Evolutionary conservation across 768 basidiomycete genomes (phyloP).

Genomic region (Lentinula detonsa): DNA sequence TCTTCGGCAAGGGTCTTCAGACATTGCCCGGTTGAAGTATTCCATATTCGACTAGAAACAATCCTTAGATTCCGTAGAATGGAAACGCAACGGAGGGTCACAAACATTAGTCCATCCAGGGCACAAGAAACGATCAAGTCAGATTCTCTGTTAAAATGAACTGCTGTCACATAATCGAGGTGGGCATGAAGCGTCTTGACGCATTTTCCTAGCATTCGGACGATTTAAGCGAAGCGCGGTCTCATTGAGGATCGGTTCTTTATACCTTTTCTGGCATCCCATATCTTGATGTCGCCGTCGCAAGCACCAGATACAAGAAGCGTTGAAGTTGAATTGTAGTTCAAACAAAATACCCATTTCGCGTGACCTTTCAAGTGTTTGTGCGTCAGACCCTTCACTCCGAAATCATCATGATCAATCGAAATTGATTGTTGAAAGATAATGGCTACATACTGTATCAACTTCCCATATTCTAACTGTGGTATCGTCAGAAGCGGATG

Average conservation of each 20-base stretch:
- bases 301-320: conserved; percentile 89
- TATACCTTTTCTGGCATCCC: conserved; percentile 80
- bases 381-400: conserved; percentile 55
- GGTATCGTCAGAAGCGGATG: conserved; percentile 90
- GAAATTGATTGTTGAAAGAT: not conserved
- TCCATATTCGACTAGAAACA: conserved; percentile 86
- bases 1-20: conserved; percentile 94
- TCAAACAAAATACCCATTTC: conserved; percentile 87
- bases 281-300: conserved; percentile 89
- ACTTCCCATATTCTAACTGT: conserved; percentile 89
- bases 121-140: conserved; percentile 88
- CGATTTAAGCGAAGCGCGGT: not conserved
- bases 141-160: conserved; percentile 91
- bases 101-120: conserved; percentile 91
- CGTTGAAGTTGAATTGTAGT: conserved; percentile 85
- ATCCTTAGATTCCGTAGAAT: not conserved
- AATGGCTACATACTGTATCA: conserved; percentile 51
- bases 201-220: conserved; percentile 54
- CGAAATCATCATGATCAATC: conserved; percentile 4
- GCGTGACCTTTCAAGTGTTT: conserved; percentile 78
- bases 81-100: conserved; percentile 9
- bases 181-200: conserved; percentile 88
- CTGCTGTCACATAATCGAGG: conserved; percentile 90
- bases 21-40: conserved; percentile 87
- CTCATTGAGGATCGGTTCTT: conserved; percentile 1